Percentiles rank a stretch among this genome's conserved stretches.
phyloP scores from a whole-genome alignment of 2,329 filamentous ascomycete genomes.

The Lecanicillium sp. region DNA sequence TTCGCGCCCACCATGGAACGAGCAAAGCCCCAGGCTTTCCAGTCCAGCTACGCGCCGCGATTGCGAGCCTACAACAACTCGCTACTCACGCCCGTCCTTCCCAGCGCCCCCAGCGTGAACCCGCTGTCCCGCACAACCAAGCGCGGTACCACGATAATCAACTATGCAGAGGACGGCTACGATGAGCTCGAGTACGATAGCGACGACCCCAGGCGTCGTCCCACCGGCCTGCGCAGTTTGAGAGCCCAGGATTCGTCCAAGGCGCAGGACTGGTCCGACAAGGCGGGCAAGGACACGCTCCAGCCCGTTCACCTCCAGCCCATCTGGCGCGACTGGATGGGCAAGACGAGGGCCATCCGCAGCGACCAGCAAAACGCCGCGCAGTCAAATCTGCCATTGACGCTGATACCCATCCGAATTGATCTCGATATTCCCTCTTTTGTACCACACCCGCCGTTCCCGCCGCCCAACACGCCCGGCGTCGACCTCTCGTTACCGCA shows the following conservation, averaged over 20 bases:
- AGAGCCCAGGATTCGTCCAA: slow-evolving; percentile 66
- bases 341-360: slow-evolving; percentile 54
- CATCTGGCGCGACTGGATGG: slow-evolving; percentile 95
- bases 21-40: slow-evolving; percentile 71
- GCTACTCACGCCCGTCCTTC: slow-evolving; percentile 77
- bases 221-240: slow-evolving; percentile 77
- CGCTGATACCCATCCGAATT: slow-evolving; percentile 91
- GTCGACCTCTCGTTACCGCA: slow-evolving; percentile 69
- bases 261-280: slow-evolving; percentile 61
- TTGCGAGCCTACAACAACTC: slow-evolving; percentile 88
- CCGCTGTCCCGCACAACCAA: slow-evolving; percentile 83
- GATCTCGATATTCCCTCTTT: slow-evolving; percentile 86
- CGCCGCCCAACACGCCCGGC: slow-evolving; percentile 53
- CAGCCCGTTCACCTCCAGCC: slow-evolving; percentile 79
- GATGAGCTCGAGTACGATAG: slow-evolving; percentile 72
- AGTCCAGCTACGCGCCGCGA: slow-evolving; percentile 86
- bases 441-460: slow-evolving; percentile 58
- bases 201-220: slow-evolving; percentile 68
- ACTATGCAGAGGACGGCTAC: slow-evolving; percentile 94
- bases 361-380: slow-evolving; percentile 56
- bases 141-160: slow-evolving; percentile 91
- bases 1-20: slow-evolving; percentile 39
- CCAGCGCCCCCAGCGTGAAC: slow-evolving; percentile 57
- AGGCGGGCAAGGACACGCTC: slow-evolving; percentile 75
- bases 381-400: slow-evolving; percentile 74